A percentile compares a stretch with the other conserved stretches of the same genome.
Evolutionary conservation across 805 yeast species (phyloP).

Genomic region (Wickerhamiella brachini): DNA sequence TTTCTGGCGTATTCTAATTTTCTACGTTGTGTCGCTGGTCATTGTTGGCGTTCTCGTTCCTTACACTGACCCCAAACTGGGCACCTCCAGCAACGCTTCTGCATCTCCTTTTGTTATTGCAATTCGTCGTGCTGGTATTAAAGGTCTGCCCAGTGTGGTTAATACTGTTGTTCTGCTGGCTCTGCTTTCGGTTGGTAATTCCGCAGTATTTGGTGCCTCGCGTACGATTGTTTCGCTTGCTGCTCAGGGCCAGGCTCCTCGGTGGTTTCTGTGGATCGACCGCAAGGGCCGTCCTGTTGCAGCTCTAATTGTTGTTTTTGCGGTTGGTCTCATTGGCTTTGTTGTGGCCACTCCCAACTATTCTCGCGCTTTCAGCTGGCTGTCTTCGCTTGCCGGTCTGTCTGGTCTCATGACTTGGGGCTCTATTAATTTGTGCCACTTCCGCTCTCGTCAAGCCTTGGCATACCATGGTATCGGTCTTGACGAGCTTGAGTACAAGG

Average conservation of each 20-base stretch:
- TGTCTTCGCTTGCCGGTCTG: conserved; percentile 59
- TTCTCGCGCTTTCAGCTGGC: conserved; percentile 47
- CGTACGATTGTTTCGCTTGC: conserved; percentile 55
- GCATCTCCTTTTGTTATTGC: conserved; percentile 65
- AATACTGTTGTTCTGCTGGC: conserved; percentile 56
- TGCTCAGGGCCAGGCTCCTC: conserved; percentile 49
- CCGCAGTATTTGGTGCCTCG: conserved; percentile 53
- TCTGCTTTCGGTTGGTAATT: conserved; percentile 58
- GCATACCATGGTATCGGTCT: conserved; percentile 51
- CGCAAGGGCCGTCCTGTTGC: conserved; percentile 64
- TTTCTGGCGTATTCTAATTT: conserved; percentile 68
- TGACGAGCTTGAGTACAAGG: conserved; percentile 50
- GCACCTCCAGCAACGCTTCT: conserved; percentile 39
- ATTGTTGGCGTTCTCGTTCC: conserved; percentile 58
- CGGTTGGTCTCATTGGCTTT: conserved; percentile 43
- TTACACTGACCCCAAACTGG: conserved; percentile 35
- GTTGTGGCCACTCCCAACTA: conserved; percentile 46
- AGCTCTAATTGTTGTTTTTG: conserved; percentile 37
- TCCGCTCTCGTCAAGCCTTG: conserved; percentile 53
- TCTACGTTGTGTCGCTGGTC: conserved; percentile 45
- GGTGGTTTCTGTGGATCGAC: conserved; percentile 47
- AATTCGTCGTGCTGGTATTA: conserved; percentile 46
- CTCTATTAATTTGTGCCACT: conserved; percentile 51
- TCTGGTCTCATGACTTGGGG: conserved; percentile 71
- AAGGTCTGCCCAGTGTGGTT: conserved; percentile 54